Evolutionary conservation across 2,329 filamentous ascomycete genomes (phyloP).

Genomic region (Decorospora gaudefroyi): DNA sequence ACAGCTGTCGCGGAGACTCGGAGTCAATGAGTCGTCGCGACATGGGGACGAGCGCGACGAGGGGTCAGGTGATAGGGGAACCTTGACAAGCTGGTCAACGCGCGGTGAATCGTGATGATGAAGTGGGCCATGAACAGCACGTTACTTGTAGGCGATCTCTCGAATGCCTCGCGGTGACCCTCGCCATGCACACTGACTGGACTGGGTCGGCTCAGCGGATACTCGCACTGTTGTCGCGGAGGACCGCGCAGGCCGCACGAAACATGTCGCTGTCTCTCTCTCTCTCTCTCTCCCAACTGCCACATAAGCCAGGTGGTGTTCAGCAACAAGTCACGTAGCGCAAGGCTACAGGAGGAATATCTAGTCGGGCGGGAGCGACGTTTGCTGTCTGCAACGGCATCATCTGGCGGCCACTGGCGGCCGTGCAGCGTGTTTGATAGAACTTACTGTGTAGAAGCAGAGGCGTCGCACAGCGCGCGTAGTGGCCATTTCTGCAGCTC

Average conservation of each 20-base stretch:
- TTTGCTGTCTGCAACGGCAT: constrained; percentile 30
- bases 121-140: constrained; percentile 31
- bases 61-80: too few relatives aligned
- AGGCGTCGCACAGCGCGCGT: constrained; percentile 29
- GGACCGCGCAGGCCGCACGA: background rate
- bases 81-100: too few relatives aligned
- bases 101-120: background rate
- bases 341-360: too few relatives aligned
- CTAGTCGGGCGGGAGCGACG: constrained; percentile 23
- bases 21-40: too few relatives aligned
- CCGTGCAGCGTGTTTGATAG: constrained; percentile 21
- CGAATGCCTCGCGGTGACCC: constrained; percentile 37
- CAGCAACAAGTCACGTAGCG: too few relatives aligned
- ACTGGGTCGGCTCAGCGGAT: constrained; percentile 21
- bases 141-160: constrained; percentile 43
- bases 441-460: constrained; percentile 19
- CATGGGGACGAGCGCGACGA: background rate
- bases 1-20: too few relatives aligned
- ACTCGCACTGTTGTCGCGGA: constrained; percentile 16
- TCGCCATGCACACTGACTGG: constrained; percentile 24
- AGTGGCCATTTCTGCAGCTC: constrained; percentile 19
- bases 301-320: too few relatives aligned
- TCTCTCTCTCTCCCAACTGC: too few relatives aligned
- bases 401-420: constrained; percentile 11
- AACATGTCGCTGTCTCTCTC: too few relatives aligned